Evolutionary conservation across 345 rosid genomes (phyloP).

Genomic region (Pugionium dolabratum): DNA sequence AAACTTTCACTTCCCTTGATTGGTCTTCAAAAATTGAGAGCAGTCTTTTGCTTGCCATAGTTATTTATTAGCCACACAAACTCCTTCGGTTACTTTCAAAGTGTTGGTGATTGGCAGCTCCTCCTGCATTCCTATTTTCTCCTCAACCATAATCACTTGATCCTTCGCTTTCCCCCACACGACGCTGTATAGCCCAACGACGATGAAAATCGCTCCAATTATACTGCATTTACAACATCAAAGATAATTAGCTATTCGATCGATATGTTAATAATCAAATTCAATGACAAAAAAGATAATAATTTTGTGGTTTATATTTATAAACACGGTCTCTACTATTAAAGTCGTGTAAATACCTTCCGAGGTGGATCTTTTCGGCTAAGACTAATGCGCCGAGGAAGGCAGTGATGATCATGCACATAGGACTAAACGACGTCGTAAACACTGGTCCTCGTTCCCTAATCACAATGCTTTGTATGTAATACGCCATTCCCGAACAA

Average conservation of each 20-base stretch:
- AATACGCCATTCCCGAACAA: slow-evolving; percentile 87
- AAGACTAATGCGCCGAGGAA: slow-evolving; percentile 61
- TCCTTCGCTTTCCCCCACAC: slow-evolving; percentile 97
- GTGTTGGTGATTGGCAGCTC: slow-evolving; percentile 56
- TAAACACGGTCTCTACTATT: no score
- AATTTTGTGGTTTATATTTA: background rate
- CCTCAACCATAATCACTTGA: slow-evolving; percentile 23
- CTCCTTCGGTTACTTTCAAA: slow-evolving; percentile 14
- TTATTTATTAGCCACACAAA: slow-evolving; percentile 2
- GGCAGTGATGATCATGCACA: slow-evolving; percentile 86
- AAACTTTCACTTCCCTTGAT: background rate
- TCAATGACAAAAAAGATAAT: background rate
- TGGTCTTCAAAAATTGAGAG: slow-evolving; percentile 32
- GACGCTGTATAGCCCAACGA: slow-evolving; percentile 71
- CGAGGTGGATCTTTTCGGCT: slow-evolving; percentile 70
- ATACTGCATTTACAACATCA: slow-evolving; percentile 47
- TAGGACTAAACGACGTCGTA: slow-evolving; percentile 75
- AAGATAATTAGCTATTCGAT: no score
- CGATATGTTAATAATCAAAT: background rate
- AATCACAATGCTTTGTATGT: slow-evolving; percentile 70
- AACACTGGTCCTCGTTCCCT: slow-evolving; percentile 82
- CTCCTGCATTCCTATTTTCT: slow-evolving; percentile 43
- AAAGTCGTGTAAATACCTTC: slow-evolving; percentile 56
- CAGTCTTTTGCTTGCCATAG: background rate
- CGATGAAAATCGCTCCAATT: slow-evolving; percentile 76